Evolutionary conservation across 106 monocot genomes (phyloP).

Genomic region (Ottelia alismoides): DNA sequence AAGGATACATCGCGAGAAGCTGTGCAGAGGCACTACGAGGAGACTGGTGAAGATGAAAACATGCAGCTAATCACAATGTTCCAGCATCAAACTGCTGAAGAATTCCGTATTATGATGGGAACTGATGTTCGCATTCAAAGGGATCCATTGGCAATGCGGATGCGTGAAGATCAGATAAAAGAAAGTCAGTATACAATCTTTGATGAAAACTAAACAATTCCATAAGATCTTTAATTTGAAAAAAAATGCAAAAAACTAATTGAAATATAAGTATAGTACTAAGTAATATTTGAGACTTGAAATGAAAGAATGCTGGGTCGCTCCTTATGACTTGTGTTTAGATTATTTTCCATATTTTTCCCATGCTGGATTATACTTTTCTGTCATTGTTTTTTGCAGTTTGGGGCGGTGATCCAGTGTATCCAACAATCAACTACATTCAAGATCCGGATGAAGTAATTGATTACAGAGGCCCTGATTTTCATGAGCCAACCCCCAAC

Average conservation of each 20-base stretch:
- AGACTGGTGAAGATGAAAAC: conserved; percentile 93
- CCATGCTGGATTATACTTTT: background rate
- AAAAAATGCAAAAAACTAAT: too few species aligned
- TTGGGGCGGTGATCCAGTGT: conserved; percentile 99
- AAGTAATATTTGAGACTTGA: too few species aligned
- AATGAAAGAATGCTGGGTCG: too few species aligned
- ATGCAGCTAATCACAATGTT: conserved; percentile 80
- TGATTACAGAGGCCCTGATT: conserved; percentile 90
- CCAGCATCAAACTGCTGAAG: conserved; percentile 86
- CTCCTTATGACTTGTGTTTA: background rate
- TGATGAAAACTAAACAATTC: too few species aligned
- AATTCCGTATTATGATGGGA: conserved; percentile 97
- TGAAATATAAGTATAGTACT: too few species aligned
- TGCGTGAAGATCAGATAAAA: conserved; percentile 94
- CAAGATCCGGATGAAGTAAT: conserved; percentile 93
- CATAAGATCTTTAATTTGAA: too few species aligned
- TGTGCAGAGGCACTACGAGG: conserved; percentile 76
- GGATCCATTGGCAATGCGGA: conserved; percentile 85
- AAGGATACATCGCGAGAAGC: conserved; percentile 79
- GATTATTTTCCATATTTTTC: background rate
- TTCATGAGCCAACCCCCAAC: conserved; percentile 93
- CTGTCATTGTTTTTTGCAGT: conserved; percentile 30
- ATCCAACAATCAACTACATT: conserved; percentile 92
- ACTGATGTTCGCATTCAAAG: conserved; percentile 70
- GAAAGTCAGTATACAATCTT: conserved; percentile 79